Evolutionary conservation across 352 stramenopile species (phyloP).

Genomic region (Globisporangium alternatum): DNA sequence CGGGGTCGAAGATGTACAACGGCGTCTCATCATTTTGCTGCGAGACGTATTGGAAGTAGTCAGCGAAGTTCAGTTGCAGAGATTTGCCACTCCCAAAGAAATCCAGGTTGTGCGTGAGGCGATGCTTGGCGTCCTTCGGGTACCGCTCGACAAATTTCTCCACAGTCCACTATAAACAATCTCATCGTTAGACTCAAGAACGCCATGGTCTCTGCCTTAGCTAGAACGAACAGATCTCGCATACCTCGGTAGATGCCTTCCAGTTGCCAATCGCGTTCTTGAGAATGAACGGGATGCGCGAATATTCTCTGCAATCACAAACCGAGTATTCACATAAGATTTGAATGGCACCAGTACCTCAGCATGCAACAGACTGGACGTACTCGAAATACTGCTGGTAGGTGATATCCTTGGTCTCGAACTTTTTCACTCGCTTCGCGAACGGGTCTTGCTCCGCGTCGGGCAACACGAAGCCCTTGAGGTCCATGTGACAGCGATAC

Average conservation of each 20-base stretch:
- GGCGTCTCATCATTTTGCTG: conserved; percentile 82
- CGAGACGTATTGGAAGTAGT: conserved; percentile 65
- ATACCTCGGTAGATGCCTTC: conserved; percentile 64
- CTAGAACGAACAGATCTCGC: not conserved
- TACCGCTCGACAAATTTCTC: conserved; percentile 58
- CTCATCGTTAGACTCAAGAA: not conserved
- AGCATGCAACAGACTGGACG: conserved; percentile 11
- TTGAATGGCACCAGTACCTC: not conserved
- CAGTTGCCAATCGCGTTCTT: conserved; percentile 63
- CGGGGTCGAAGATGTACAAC: conserved; percentile 85
- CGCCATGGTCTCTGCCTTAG: not conserved
- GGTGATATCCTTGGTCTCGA: conserved; percentile 55
- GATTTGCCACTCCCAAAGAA: conserved; percentile 46
- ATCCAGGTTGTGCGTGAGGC: conserved; percentile 83
- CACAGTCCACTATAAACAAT: conserved; percentile 56
- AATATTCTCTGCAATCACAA: conserved; percentile 47
- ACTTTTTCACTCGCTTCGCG: conserved; percentile 45
- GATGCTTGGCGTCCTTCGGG: conserved; percentile 40
- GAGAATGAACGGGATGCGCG: conserved; percentile 70
- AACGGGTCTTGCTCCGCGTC: conserved; percentile 39
- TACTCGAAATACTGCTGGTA: conserved; percentile 76
- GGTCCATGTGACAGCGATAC: conserved; percentile 74
- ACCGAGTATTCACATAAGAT: not conserved
- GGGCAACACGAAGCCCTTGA: conserved; percentile 52
- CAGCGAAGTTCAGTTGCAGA: conserved; percentile 73